Evolutionary conservation across 2,329 filamentous ascomycete genomes (phyloP), one percentile per base, ranked within the genome.

Genomic region (Diaporthe vaccinii): DNA sequence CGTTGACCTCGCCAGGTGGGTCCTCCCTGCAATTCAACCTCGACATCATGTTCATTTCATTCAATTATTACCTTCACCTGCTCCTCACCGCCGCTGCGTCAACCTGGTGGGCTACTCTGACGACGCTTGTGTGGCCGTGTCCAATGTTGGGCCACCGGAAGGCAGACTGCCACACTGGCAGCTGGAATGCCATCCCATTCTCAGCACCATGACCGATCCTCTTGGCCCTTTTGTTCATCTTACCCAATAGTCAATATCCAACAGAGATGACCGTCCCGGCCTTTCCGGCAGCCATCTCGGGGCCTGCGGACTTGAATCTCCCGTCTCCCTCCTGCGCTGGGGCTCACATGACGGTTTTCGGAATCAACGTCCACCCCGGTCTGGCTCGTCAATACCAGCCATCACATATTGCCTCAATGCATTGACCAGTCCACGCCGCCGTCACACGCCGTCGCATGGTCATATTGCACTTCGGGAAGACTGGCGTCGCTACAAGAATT

Each of bases 1-100:
- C 70, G 57, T 55, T 15, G 34, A 55, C 65, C 28, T 55, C 49
- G 65, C 65, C 65, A 41, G 65, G 65, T 55, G 65, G 65, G 65
- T n/a, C 46, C 65, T 55, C 65, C 49, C 34, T 59, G 68, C 53
- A 71, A 59, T 71, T 36, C 41, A 59, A 49, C 51, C 17, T 59
- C 36, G 20, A 71, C n/a, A 59, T 59, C 68, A 69, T 55, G n/a
- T 55, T 69, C 65, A 69, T 69, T 28, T 69, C 22, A 69, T 69
- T 55, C 9, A 36, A 55, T 55, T 53, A n/a, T 55, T 53, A n/a
- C 46, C 46, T 28, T 53, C 46, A 53, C 65, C 41, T 53, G 39
- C 34, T 69, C 65, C 46, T 41, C 65, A 69, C 65, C 49, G 49
- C 65, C 49, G 65, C 65, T 25, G 65, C 65, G 10, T 53, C 65